These are phyloP conservation scores for Atalantia buxifolia DNA, from an alignment of 345 rosid species.

Conservation along the genomic window DNA sequence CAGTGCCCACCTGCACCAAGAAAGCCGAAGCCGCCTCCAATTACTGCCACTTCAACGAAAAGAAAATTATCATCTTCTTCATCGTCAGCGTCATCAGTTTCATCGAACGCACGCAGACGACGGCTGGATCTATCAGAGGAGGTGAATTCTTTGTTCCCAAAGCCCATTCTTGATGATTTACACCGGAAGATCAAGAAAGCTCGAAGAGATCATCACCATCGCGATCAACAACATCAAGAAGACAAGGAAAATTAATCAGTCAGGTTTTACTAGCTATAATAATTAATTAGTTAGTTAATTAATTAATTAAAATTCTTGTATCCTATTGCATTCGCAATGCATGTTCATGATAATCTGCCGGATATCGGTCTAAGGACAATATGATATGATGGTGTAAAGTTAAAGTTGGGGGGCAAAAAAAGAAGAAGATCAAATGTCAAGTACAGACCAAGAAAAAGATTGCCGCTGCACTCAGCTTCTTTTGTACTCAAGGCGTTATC, in stretches of 20 bases:
- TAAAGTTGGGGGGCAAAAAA: neutral
- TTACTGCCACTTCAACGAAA: conserved; percentile 13
- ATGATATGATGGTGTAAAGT: conserved; percentile 18
- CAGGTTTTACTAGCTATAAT: neutral
- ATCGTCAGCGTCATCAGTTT: neutral
- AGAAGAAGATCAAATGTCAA: conserved; percentile 3
- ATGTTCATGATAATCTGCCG: neutral
- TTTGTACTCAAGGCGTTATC: conserved; percentile 37
- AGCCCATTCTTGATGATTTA: conserved; percentile 16
- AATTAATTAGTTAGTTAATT: neutral
- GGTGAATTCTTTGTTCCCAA: conserved; percentile 42
- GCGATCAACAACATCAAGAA: too few relatives aligned
- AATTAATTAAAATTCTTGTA: neutral
- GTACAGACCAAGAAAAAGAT: conserved; percentile 11
- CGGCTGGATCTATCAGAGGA: conserved; percentile 41
- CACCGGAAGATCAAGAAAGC: conserved; percentile 58
- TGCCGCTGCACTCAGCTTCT: conserved; percentile 9
- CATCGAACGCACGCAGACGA: conserved; percentile 9
- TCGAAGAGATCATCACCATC: conserved; percentile 22
- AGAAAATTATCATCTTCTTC: conserved; percentile 20
- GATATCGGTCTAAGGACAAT: conserved; percentile 4
- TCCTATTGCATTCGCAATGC: neutral
- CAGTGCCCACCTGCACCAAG: conserved; percentile 61
- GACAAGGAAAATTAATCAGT: conserved; percentile 1
- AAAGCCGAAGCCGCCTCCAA: conserved; percentile 22